These are phyloP conservation scores for Acacia crassicarpa DNA, from an alignment of 306 rosid species.

Conservation along the genomic window DNA sequence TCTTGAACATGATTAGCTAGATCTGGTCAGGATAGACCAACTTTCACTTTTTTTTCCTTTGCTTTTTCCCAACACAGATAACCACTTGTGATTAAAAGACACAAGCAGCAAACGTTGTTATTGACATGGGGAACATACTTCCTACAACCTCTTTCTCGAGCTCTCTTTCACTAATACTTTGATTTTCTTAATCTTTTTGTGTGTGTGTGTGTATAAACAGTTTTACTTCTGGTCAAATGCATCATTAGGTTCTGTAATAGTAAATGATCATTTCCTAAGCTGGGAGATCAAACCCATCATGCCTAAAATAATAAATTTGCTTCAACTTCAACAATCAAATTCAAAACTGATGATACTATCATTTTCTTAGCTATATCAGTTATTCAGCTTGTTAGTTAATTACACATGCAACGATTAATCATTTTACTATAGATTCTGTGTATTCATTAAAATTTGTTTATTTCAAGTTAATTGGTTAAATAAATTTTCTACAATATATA, in stretches of 20 bases:
- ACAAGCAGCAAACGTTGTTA: slow-evolving; percentile 15
- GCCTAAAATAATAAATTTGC: not conserved
- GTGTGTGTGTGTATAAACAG: not conserved
- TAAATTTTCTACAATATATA: not conserved
- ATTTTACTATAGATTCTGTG: not conserved
- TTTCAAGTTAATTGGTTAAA: not conserved
- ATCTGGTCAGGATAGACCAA: not conserved
- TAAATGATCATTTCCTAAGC: not conserved
- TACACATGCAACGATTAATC: not conserved
- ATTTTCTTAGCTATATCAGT: not conserved
- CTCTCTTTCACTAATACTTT: not conserved
- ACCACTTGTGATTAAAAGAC: not conserved
- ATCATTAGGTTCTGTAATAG: not conserved
- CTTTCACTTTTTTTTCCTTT: not conserved
- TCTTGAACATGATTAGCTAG: not conserved
- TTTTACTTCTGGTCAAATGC: not conserved
- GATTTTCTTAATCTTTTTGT: not conserved
- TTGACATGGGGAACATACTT: slow-evolving; percentile 21
- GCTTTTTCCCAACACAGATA: not conserved
- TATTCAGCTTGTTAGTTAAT: not conserved
- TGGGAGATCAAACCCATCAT: not conserved
- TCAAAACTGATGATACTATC: not conserved
- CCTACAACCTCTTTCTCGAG: not conserved
- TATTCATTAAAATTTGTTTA: not conserved
- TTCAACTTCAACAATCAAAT: not conserved